Evolutionary conservation across 1,139 yeast genomes (phyloP).

Genomic region (Eremothecium gossypii): DNA sequence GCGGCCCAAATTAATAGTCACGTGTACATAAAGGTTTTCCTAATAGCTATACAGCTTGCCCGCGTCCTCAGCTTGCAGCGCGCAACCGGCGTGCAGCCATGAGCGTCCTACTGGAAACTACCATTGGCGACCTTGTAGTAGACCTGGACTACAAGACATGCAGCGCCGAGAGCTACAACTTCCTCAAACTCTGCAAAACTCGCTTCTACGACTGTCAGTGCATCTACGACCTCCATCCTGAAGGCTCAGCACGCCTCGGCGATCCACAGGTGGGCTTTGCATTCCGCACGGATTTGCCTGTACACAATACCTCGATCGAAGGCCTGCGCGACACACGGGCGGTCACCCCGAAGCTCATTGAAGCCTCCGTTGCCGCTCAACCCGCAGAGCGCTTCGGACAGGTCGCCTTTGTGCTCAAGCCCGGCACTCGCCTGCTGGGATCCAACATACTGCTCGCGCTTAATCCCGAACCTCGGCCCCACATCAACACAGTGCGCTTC

Average conservation of each 20-base stretch:
- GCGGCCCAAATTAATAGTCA: constrained; percentile 22
- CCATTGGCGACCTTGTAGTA: constrained; percentile 44
- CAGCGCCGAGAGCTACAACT: constrained; percentile 38
- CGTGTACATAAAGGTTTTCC: not conserved
- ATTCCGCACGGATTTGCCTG: constrained; percentile 12
- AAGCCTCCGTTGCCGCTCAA: constrained; percentile 27
- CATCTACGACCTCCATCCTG: constrained; percentile 36
- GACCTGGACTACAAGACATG: constrained; percentile 37
- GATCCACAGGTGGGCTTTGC: constrained; percentile 34
- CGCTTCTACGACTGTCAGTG: constrained; percentile 48
- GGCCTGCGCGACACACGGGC: constrained; percentile 7
- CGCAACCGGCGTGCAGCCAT: constrained; percentile 23
- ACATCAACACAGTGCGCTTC: constrained; percentile 31
- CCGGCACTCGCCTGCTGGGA: constrained; percentile 9
- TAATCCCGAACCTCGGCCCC: constrained; percentile 15
- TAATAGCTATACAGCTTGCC: no score
- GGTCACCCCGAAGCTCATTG: constrained; percentile 9
- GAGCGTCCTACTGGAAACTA: constrained; percentile 55
- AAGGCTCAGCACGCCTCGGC: constrained; percentile 38
- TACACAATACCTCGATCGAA: constrained; percentile 14
- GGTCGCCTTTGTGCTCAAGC: constrained; percentile 5
- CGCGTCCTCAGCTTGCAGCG: no score
- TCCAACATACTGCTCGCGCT: constrained; percentile 29
- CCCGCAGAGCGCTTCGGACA: constrained; percentile 8
- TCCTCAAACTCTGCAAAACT: constrained; percentile 45